Evolutionary conservation across 495 filamentous ascomycete species (phyloP).

Genomic region (Hyphodiscus hymeniophilus): DNA sequence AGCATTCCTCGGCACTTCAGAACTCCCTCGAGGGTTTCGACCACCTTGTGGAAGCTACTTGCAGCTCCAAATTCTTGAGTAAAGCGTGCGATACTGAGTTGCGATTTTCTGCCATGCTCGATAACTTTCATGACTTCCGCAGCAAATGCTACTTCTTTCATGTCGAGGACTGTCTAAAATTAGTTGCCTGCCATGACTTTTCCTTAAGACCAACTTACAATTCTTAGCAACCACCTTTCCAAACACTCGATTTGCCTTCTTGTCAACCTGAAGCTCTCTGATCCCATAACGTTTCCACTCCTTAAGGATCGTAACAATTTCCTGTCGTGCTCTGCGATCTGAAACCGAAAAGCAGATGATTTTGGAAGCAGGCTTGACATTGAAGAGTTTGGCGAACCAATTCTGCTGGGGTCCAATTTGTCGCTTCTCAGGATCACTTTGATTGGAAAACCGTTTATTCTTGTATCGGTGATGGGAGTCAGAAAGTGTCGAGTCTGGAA

Average conservation of each 20-base stretch:
- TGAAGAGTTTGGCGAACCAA: conserved; percentile 81
- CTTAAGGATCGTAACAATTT: conserved; percentile 61
- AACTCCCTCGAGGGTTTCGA: conserved; percentile 60
- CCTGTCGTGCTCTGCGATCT: conserved; percentile 61
- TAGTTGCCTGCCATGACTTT: background rate
- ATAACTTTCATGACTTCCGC: conserved; percentile 78
- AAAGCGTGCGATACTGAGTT: conserved; percentile 70
- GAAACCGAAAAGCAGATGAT: conserved; percentile 66
- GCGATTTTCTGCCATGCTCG: conserved; percentile 61
- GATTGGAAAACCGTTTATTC: background rate
- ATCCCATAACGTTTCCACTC: conserved; percentile 79
- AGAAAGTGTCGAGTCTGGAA: conserved; percentile 7
- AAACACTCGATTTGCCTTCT: conserved; percentile 61
- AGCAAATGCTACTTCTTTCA: conserved; percentile 74
- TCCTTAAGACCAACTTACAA: conserved; percentile 43
- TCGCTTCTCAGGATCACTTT: conserved; percentile 23
- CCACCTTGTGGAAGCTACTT: conserved; percentile 71
- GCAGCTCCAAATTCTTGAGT: conserved; percentile 84
- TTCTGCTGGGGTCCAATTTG: conserved; percentile 57
- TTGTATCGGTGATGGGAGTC: conserved; percentile 1
- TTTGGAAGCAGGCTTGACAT: conserved; percentile 72
- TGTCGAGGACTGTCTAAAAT: conserved; percentile 47
- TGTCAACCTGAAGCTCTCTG: conserved; percentile 64
- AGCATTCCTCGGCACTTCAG: conserved; percentile 53
- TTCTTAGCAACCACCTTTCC: conserved; percentile 68